Evolutionary conservation across 192 early-diverging fungal species (phyloP).

Genomic region (Umbelopsis vinacea): DNA sequence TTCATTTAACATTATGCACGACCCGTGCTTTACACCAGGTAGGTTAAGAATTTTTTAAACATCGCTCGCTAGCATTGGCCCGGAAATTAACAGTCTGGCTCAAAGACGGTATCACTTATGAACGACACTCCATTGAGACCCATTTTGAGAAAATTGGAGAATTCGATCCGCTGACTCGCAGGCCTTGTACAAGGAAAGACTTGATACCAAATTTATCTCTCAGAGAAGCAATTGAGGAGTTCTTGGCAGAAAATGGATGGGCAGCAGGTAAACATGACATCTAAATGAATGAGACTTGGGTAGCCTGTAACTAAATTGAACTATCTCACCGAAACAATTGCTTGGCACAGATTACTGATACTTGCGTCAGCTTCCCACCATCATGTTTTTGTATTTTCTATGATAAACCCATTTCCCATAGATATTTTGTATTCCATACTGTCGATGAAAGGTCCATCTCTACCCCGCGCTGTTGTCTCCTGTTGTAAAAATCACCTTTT

Average conservation of each 20-base stretch:
- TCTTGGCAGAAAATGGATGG: conserved; percentile 65
- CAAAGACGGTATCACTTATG: conserved; percentile 73
- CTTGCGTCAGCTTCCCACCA: too few species aligned
- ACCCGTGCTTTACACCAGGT: conserved; percentile 50
- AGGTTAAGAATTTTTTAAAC: not conserved
- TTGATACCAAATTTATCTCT: conserved; percentile 78
- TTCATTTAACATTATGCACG: conserved; percentile 83
- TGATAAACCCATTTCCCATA: not conserved
- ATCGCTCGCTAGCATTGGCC: not conserved
- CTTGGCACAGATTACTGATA: too few species aligned
- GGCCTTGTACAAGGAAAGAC: conserved; percentile 67
- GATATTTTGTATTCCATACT: not conserved
- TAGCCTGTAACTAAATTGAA: too few species aligned
- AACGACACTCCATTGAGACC: conserved; percentile 71
- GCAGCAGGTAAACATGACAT: conserved; percentile 43
- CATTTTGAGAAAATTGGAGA: conserved; percentile 81
- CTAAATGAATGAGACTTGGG: too few species aligned
- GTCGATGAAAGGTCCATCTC: not conserved
- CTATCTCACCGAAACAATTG: too few species aligned
- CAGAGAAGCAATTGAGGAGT: conserved; percentile 68
- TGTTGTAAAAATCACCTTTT: too few species aligned
- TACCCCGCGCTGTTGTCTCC: too few species aligned
- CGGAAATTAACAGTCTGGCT: conserved; percentile 23
- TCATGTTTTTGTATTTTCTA: not conserved
- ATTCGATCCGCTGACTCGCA: conserved; percentile 80